Evolutionary conservation across 805 yeast genomes (phyloP).

Genomic region (Zygosaccharomyces bisporus): DNA sequence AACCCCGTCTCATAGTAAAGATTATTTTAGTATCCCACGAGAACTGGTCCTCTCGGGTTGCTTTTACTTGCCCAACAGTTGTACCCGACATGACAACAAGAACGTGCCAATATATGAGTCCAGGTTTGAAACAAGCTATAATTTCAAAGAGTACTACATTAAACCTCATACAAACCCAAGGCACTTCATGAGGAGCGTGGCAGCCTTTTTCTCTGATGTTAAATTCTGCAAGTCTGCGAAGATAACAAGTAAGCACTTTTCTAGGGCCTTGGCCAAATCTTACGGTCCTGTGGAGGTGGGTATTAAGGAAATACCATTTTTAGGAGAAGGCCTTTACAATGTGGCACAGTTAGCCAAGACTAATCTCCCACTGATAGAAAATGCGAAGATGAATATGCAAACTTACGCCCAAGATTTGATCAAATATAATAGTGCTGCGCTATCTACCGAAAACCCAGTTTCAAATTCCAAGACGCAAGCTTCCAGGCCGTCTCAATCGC

Average conservation of each 20-base stretch:
- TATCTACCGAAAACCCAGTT: not conserved
- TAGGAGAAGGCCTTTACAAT: constrained; percentile 22
- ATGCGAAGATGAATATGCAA: constrained; percentile 13
- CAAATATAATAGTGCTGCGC: constrained; percentile 8
- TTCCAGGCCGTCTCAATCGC: not conserved
- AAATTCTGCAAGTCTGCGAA: constrained; percentile 22
- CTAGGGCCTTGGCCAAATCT: constrained; percentile 6
- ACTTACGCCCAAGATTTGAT: constrained; percentile 13
- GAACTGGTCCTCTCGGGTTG: constrained; percentile 17
- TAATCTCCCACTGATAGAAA: constrained; percentile 21
- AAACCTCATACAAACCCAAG: constrained; percentile 10
- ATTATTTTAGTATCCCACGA: constrained; percentile 17
- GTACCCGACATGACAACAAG: constrained; percentile 5
- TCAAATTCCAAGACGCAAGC: not conserved
- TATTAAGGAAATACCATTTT: constrained; percentile 19
- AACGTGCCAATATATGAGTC: constrained; percentile 9
- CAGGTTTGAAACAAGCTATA: constrained; percentile 6
- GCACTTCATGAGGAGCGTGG: constrained; percentile 17
- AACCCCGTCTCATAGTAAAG: constrained; percentile 8
- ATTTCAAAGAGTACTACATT: constrained; percentile 20
- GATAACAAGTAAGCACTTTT: constrained; percentile 11
- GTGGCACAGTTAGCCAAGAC: constrained; percentile 7
- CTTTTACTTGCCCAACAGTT: constrained; percentile 19
- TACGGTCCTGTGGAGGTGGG: constrained; percentile 7
- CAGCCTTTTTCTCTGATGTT: constrained; percentile 14